Percentiles rank a stretch among this genome's conserved stretches.
phyloP scores from a whole-genome alignment of 2,329 filamentous ascomycete genomes.

The Botrytis porri region DNA sequence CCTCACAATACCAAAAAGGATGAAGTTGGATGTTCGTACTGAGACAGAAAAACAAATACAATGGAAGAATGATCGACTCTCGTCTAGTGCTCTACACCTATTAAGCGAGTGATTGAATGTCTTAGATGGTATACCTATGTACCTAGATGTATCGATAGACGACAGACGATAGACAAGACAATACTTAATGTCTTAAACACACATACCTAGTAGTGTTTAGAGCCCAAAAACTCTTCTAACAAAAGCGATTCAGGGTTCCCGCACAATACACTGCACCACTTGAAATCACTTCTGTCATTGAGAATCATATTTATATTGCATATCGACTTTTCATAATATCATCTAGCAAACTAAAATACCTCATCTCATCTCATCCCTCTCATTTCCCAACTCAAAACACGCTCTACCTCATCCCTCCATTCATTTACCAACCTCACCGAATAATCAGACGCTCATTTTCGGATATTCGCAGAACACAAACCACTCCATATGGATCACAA shows the following conservation, averaged over 20 bases:
- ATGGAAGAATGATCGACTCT: neutral
- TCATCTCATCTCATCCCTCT: slow-evolving; percentile 9
- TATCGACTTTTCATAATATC: slow-evolving; percentile 12
- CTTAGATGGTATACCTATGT: neutral
- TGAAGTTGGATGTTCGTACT: neutral
- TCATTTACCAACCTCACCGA: slow-evolving; percentile 10
- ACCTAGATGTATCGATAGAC: neutral
- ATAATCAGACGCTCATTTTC: slow-evolving; percentile 19
- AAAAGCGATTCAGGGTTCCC: neutral
- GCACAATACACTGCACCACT: neutral
- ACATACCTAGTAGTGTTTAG: neutral
- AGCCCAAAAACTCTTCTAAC: neutral
- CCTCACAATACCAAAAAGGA: no score
- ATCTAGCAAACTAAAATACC: slow-evolving; percentile 12
- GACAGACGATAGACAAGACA: neutral
- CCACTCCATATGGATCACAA: slow-evolving; percentile 13
- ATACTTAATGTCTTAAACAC: neutral
- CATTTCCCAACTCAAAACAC: neutral
- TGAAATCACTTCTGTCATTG: neutral
- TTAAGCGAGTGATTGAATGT: neutral
- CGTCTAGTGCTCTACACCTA: neutral
- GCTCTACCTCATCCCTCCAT: neutral
- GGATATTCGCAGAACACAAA: slow-evolving; percentile 21
- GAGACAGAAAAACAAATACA: neutral
- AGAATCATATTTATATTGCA: slow-evolving; percentile 7